Evolutionary conservation across 495 filamentous ascomycete species (phyloP), one percentile per base, ranked within the genome.

Genomic region (Viridothelium virens): DNA sequence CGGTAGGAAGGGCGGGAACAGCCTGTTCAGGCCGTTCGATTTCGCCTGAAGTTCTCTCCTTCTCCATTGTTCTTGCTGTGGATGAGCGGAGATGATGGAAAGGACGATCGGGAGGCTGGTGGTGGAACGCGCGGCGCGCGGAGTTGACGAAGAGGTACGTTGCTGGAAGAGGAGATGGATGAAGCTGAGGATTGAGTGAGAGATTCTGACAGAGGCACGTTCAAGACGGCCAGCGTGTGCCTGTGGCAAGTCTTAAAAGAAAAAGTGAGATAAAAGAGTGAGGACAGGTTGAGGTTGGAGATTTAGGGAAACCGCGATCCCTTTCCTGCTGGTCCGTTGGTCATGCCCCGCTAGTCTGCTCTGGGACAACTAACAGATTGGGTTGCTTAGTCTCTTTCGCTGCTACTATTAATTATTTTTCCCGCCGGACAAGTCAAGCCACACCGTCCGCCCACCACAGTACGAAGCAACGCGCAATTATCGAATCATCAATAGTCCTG

Each of bases 21-120:
- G 79, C 79, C 59, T 83, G 68, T 33, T 72, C 74, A 34, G 62
- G 16, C 65, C 77, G 82, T 75, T 74, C 85, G 80, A 71, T 84
- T 75, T 92, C 91, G 77, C 85, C 88, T 41, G 91, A 96, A 63
- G 83, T 80, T 73, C 92, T 96, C 77, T 95, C 88, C 65, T 88
- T 82, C 68, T 80, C 84, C 67, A 82, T 83, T 85, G 87, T 89
- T 71, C 73, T 83, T 4, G 59, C n/a, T 37, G 70, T 46, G 16
- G 34, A 37, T 56, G 25, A 59, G 33, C 53, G 64, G 64, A 41
- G 61, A 41, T 63, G 61, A 63, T 41, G 61, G 37, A 63, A 63
- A 41, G 41, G 61, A 11, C 61, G 61, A n/a, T 31, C 33, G 5
- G 38, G 61, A 37, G 61, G 34, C 37, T 63, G 61, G n/a, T 63